Base-by-base conservation (phyloP, 108 stramenopile genomes). In the Nannochloropsis salina region DNA sequence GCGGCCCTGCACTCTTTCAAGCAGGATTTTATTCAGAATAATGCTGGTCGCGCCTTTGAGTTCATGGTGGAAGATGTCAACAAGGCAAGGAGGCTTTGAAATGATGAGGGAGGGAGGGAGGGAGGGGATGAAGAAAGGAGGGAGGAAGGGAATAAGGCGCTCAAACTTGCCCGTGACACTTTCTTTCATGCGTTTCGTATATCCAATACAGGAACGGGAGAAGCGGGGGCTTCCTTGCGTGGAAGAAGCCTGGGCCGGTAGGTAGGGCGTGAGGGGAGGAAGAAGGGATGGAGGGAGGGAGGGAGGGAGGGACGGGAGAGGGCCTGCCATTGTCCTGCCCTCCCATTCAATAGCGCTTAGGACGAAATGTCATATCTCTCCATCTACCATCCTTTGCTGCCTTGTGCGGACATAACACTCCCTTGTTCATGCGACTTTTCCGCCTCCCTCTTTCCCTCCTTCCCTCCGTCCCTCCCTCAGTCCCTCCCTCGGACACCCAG, bases 1-100 rank as follows among this genome's bases (percentile, higher is more conserved):
- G n/a, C n/a, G n/a, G n/a, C n/a, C n/a, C n/a, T n/a, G n/a, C n/a
- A n/a, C n/a, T n/a, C n/a, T n/a, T n/a, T n/a, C n/a, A n/a, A n/a
- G n/a, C n/a, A n/a, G n/a, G n/a, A 86, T 82, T 86, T 86, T 41
- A 74, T 86, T 10, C 82, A 83, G 11, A 83, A 86, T 83, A 89
- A 89, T 85, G 88, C 88, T 21, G 88, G 88, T 18, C 85, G 86
- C 82, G 88, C 88, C 80, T 89, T 89, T 81, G 88, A 89, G 85
- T 89, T 89, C 88, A 89, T 89, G 88, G 81, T 89, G 85, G 88
- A 89, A 85, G 88, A 82, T n/a, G n/a, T n/a, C n/a, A n/a, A n/a
- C n/a, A n/a, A n/a, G n/a, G n/a, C n/a, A n/a, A n/a, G n/a, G n/a
- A n/a, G n/a, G n/a, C n/a, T n/a, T n/a, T n/a, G n/a, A n/a, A n/a